Percentiles rank a stretch among this genome's conserved stretches.
Conservation (phyloP, 495 filamentous ascomycete genomes). For the Penicillium odoratum region DNA sequence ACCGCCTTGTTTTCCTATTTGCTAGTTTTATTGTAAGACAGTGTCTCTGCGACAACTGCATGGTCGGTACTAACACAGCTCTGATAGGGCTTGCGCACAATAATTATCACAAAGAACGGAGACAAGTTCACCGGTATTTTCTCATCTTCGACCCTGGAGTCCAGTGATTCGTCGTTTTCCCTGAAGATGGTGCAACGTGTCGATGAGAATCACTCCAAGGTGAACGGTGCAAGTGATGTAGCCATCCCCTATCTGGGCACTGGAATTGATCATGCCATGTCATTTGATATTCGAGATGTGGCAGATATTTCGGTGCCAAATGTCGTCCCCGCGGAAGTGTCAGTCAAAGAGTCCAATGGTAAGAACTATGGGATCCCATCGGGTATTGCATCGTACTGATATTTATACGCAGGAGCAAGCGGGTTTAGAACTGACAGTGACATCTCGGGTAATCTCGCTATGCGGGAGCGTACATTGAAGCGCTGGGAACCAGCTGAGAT, state of each 20-base stretch:
- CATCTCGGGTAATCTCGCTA: conserved; percentile 71
- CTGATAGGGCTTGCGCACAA: conserved; percentile 64
- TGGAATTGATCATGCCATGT: conserved; percentile 67
- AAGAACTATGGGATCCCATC: conserved; percentile 23
- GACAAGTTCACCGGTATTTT: conserved; percentile 75
- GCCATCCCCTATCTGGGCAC: conserved; percentile 57
- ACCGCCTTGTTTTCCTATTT: conserved; percentile 63
- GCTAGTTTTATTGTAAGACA: conserved; percentile 62
- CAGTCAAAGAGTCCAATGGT: conserved; percentile 72
- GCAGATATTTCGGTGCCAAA: conserved; percentile 63
- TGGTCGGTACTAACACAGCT: conserved; percentile 13
- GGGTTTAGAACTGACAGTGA: conserved; percentile 85
- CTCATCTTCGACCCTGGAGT: conserved; percentile 57
- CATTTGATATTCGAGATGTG: conserved; percentile 77
- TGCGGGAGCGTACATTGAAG: conserved; percentile 75
- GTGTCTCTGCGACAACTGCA: not conserved
- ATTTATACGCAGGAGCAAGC: conserved; percentile 4
- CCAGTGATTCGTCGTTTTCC: conserved; percentile 60
- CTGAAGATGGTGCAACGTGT: conserved; percentile 83
- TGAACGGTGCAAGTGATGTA: conserved; percentile 57
- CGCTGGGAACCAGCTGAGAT: conserved; percentile 76
- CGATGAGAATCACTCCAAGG: conserved; percentile 45
- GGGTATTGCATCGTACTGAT: conserved; percentile 1
- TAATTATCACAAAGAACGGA: conserved; percentile 66
- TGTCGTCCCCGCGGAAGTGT: conserved; percentile 48